These are phyloP conservation scores for Pseudogymnoascus verrucosus DNA, from an alignment of 2,329 filamentous ascomycete genomes.

Conservation along the genomic window DNA sequence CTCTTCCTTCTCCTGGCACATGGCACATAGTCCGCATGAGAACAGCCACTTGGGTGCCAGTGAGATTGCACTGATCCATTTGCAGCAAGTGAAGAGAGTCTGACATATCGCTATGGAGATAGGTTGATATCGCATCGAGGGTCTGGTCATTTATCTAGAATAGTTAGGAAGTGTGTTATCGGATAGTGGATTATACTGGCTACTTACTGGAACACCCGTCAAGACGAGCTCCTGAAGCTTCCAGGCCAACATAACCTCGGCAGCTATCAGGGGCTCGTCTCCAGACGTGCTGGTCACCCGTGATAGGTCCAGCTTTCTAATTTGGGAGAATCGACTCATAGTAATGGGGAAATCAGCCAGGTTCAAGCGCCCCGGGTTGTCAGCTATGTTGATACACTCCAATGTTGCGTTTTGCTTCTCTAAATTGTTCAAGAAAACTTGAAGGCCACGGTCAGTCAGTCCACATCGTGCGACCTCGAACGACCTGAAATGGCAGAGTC, in stretches of 20 bases:
- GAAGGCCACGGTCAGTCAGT: conserved; percentile 47
- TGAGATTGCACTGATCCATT: conserved; percentile 59
- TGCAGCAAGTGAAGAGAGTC: conserved; percentile 51
- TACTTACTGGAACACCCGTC: conserved; percentile 47
- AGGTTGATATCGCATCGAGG: conserved; percentile 57
- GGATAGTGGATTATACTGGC: not conserved
- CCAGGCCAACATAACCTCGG: conserved; percentile 61
- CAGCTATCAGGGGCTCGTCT: conserved; percentile 53
- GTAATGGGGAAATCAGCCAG: conserved; percentile 57
- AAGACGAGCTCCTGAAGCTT: conserved; percentile 56
- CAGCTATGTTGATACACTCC: conserved; percentile 59
- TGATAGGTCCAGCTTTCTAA: conserved; percentile 59
- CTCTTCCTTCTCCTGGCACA: conserved; percentile 40
- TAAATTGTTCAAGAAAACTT: conserved; percentile 56
- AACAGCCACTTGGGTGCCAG: conserved; percentile 55
- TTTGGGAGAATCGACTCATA: conserved; percentile 57
- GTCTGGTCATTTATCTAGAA: conserved; percentile 48
- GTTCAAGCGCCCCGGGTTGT: conserved; percentile 56
- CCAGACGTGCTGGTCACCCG: conserved; percentile 56
- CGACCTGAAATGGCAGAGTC: conserved; percentile 55
- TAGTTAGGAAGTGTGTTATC: conserved; percentile 18
- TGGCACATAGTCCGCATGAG: conserved; percentile 56
- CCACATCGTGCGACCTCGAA: conserved; percentile 60
- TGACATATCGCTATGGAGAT: conserved; percentile 54
- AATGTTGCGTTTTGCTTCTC: conserved; percentile 58